Conservation (phyloP, 768 basidiomycete species). For the Astraeus odoratus region DNA sequence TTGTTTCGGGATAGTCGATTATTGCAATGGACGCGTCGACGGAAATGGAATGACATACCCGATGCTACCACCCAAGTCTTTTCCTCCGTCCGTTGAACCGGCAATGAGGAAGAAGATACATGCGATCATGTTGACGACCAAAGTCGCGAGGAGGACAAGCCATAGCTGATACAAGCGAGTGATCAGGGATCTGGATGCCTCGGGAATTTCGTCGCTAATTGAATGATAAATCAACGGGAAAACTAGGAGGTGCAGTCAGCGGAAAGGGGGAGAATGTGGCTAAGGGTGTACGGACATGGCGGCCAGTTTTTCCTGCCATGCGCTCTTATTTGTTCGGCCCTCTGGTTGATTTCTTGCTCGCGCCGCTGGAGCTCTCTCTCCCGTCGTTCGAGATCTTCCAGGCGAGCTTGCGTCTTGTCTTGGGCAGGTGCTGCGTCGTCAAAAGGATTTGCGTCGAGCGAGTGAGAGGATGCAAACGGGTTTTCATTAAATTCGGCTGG, state of each 20-base stretch:
- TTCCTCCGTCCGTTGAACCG: slow-evolving; percentile 67
- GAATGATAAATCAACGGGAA: slow-evolving; percentile 94
- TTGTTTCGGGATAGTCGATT: slow-evolving; percentile 25
- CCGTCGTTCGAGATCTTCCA: slow-evolving; percentile 66
- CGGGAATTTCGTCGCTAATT: slow-evolving; percentile 84
- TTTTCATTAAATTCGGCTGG: slow-evolving; percentile 46
- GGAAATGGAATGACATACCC: slow-evolving; percentile 43
- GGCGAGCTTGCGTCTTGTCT: slow-evolving; percentile 33
- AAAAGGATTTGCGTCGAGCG: slow-evolving; percentile 84
- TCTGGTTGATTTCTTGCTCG: slow-evolving; percentile 66
- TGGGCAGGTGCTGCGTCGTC: slow-evolving; percentile 64
- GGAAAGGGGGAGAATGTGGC: slow-evolving; percentile 7
- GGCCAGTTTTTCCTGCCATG: slow-evolving; percentile 94
- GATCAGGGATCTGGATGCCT: slow-evolving; percentile 69
- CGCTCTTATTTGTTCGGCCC: slow-evolving; percentile 59
- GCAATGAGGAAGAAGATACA: slow-evolving; percentile 81
- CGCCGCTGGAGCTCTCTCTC: slow-evolving; percentile 78
- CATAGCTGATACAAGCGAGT: slow-evolving; percentile 88
- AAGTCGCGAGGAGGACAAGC: slow-evolving; percentile 78
- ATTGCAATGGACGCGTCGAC: slow-evolving; percentile 10
- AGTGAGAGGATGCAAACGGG: slow-evolving; percentile 79
- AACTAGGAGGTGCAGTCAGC: slow-evolving; percentile 43
- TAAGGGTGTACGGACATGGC: slow-evolving; percentile 50
- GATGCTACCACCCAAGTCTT: slow-evolving; percentile 77
- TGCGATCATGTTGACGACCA: slow-evolving; percentile 85